Evolutionary conservation across 208 protist genomes (phyloP).

Genomic region (Entamoeba invadens): DNA sequence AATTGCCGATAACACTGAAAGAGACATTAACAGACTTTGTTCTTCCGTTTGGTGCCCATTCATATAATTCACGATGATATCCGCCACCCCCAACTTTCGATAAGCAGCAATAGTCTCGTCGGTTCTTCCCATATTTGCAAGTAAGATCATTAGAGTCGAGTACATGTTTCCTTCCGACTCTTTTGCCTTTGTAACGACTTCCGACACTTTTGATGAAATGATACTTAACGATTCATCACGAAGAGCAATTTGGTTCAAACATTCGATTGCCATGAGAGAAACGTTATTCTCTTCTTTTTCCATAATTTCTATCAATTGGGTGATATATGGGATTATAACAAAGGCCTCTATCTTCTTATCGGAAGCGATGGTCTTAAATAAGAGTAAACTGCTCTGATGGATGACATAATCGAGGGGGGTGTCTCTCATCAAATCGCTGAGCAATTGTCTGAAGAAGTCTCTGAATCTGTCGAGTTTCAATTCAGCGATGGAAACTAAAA

Average conservation of each 20-base stretch:
- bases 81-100: not conserved
- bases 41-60: not conserved
- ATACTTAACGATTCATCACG: not conserved
- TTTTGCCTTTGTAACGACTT: not conserved
- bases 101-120: not conserved
- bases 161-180: not conserved
- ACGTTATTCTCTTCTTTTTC: not conserved
- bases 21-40: not conserved
- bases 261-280: not conserved
- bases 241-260: not conserved
- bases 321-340: not conserved
- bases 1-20: not conserved
- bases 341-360: not conserved
- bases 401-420: not conserved
- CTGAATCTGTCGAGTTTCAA: not conserved
- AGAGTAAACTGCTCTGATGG: not conserved
- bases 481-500: not conserved
- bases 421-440: too few relatives aligned
- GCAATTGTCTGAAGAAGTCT: not conserved
- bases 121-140: not conserved
- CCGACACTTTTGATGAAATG: not conserved
- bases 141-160: not conserved
- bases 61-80: not conserved
- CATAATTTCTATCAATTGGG: not conserved
- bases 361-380: not conserved